Conservation (phyloP, 202 grass and related monocot species). For the Dendrocalamus latiflorus region DNA sequence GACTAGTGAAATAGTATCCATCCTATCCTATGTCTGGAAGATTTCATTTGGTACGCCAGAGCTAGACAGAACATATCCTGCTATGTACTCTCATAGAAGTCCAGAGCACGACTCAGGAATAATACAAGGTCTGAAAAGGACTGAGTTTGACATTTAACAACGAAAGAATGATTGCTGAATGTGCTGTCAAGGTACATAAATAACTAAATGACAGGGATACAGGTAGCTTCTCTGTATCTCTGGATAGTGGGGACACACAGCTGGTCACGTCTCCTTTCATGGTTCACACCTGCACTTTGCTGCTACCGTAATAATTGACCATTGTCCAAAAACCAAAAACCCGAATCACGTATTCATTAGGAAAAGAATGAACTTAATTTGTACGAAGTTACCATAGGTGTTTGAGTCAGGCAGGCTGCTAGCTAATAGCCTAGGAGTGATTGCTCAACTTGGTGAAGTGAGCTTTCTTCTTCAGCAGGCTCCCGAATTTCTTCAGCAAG, state of each 20-base stretch:
- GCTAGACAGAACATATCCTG: not conserved
- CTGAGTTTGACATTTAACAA: not conserved
- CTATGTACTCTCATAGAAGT: not conserved
- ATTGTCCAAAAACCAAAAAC: not conserved
- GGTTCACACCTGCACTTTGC: not conserved
- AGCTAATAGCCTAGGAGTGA: not conserved
- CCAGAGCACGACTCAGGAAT: not conserved
- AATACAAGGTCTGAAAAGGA: not conserved
- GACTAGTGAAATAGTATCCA: too few relatives aligned
- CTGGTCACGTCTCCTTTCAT: not conserved
- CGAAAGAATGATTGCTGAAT: conserved; percentile 4
- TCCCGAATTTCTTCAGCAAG: too few relatives aligned
- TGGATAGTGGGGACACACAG: not conserved
- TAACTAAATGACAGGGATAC: conserved; percentile 1
- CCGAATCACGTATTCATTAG: not conserved
- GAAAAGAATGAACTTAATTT: not conserved
- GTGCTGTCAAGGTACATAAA: not conserved
- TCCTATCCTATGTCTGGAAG: not conserved
- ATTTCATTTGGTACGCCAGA: not conserved
- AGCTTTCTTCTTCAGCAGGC: too few relatives aligned
- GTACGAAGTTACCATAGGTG: not conserved
- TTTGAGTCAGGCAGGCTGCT: too few relatives aligned
- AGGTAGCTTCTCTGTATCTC: not conserved
- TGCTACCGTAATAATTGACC: not conserved
- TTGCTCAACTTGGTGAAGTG: too few relatives aligned